Percentiles rank a stretch among this genome's conserved stretches.
Evolutionary conservation across 257 asterid species (phyloP).

Genomic region (Scutellaria barbata): DNA sequence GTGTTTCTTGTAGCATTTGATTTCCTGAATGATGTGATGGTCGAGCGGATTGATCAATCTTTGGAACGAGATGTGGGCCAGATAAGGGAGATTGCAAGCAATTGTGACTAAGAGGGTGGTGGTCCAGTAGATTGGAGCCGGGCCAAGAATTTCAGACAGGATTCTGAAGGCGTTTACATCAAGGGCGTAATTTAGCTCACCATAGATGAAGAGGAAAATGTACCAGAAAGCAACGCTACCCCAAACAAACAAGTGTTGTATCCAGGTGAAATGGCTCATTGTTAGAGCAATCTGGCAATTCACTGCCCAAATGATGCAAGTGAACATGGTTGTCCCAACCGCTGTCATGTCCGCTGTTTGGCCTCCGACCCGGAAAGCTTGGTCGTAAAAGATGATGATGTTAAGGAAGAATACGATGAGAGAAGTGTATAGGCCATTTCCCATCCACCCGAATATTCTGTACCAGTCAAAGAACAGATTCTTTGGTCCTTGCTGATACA

Average conservation of each 20-base stretch:
- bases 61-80: conserved; percentile 72
- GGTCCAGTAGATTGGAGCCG: conserved; percentile 83
- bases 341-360: conserved; percentile 92
- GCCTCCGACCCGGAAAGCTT: conserved; percentile 76
- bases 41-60: conserved; percentile 81
- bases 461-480: conserved; percentile 89
- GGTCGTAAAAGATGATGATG: conserved; percentile 75
- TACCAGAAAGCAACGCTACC: conserved; percentile 79
- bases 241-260: conserved; percentile 82
- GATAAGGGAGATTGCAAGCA: conserved; percentile 78
- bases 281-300: conserved; percentile 83
- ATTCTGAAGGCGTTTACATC: conserved; percentile 63
- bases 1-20: conserved; percentile 72
- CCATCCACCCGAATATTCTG: conserved; percentile 96
- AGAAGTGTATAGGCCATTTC: conserved; percentile 83
- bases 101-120: conserved; percentile 72
- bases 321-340: conserved; percentile 86
- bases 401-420: conserved; percentile 77
- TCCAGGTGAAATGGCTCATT: conserved; percentile 88
- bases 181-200: conserved; percentile 49
- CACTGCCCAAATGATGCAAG: conserved; percentile 84
- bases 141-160: conserved; percentile 72
- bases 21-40: conserved; percentile 91
- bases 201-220: conserved; percentile 67
- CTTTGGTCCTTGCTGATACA: conserved; percentile 94